These are phyloP conservation scores for Penicillium longicatenatum DNA, from an alignment of 495 filamentous ascomycete genomes.

Conservation along the genomic window DNA sequence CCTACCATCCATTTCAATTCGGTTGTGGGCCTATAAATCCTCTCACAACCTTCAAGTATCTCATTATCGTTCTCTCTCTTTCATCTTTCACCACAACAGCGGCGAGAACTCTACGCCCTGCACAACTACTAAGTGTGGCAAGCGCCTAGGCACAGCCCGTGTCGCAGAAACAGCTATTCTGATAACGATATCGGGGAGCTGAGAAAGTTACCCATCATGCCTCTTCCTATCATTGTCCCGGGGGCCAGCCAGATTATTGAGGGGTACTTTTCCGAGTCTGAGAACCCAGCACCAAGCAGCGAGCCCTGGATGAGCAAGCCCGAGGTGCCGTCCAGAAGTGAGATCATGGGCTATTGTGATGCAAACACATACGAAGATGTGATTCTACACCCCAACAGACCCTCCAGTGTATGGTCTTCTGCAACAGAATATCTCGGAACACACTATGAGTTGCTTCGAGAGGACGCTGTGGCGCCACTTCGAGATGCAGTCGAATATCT, in stretches of 20 bases:
- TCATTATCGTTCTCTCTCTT: no score
- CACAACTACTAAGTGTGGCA: no score
- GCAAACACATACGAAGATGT: constrained; percentile 22
- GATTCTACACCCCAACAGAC: constrained; percentile 37
- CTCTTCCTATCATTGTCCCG: background rate
- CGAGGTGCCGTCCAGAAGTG: constrained; percentile 46
- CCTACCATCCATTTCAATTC: no score
- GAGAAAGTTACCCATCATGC: background rate
- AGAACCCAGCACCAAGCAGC: background rate
- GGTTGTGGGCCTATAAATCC: no score
- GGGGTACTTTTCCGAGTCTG: background rate
- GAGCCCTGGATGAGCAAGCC: constrained; percentile 18
- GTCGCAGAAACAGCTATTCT: no score
- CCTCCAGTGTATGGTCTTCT: constrained; percentile 47
- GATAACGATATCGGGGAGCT: no score
- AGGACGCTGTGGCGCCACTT: constrained; percentile 62
- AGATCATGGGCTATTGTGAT: constrained; percentile 41
- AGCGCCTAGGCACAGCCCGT: no score
- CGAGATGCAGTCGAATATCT: constrained; percentile 58
- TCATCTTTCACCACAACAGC: no score
- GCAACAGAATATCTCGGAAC: constrained; percentile 58
- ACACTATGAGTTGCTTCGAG: constrained; percentile 67
- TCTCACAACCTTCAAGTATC: no score
- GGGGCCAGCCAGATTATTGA: background rate
- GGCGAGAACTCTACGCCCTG: no score